Evolutionary conservation across 495 filamentous ascomycete species (phyloP).

Genomic region (Aspergillus ostianus): DNA sequence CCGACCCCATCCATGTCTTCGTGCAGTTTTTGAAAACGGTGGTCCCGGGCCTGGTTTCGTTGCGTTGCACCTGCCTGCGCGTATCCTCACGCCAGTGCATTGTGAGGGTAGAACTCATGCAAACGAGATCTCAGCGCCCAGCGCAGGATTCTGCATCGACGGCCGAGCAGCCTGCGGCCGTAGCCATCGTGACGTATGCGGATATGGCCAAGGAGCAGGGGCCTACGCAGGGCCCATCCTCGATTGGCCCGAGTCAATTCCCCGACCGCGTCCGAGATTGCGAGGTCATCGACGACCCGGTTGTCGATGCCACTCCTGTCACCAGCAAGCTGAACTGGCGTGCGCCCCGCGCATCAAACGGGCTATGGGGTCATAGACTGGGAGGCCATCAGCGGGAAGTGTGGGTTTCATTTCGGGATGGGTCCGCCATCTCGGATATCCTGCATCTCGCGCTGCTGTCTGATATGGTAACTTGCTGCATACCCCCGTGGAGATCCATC

Average conservation of each 20-base stretch:
- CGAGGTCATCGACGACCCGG: conserved; percentile 20
- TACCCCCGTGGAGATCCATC: neutral
- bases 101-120: conserved; percentile 19
- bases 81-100: conserved; percentile 20
- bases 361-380: conserved; percentile 25
- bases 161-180: neutral
- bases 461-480: conserved; percentile 15
- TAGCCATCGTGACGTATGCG: conserved; percentile 20
- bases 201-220: conserved; percentile 20
- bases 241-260: conserved; percentile 1
- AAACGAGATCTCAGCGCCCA: neutral
- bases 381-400: conserved; percentile 25
- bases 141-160: neutral
- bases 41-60: conserved; percentile 12
- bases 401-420: conserved; percentile 26
- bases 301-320: conserved; percentile 24
- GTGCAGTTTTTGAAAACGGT: conserved; percentile 24
- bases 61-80: conserved; percentile 16
- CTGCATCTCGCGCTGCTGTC: conserved; percentile 21
- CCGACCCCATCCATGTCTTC: conserved; percentile 24
- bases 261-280: conserved; percentile 22
- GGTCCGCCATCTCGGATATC: conserved; percentile 17
- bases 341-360: conserved; percentile 15
- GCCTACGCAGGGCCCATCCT: conserved; percentile 9
- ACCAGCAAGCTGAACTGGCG: conserved; percentile 23